Evolutionary conservation across 768 basidiomycete species (phyloP).

Genomic region (Rhizopogon roseolus): DNA sequence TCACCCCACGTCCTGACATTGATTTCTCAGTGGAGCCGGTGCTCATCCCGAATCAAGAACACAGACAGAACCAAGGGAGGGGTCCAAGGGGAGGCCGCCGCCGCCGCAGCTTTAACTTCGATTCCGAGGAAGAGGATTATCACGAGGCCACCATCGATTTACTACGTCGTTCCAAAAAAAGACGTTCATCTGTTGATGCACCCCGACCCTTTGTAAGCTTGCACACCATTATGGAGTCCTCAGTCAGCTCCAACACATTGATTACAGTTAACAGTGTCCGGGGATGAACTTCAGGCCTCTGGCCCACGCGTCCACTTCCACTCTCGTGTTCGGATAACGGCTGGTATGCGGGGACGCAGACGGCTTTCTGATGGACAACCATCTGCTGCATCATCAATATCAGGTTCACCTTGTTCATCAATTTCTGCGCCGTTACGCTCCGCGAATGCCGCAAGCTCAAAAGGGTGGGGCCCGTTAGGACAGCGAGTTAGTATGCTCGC

Average conservation of each 20-base stretch:
- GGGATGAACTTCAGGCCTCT: not conserved
- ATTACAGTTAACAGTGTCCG: not conserved
- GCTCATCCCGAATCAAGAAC: not conserved
- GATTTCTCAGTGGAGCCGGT: not conserved
- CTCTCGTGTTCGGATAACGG: conserved; percentile 74
- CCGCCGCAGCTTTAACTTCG: conserved; percentile 2
- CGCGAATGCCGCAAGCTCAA: conserved; percentile 41
- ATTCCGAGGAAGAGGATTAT: conserved; percentile 13
- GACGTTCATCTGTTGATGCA: not conserved
- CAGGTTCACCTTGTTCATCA: conserved; percentile 71
- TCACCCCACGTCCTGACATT: not conserved
- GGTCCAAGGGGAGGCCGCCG: not conserved
- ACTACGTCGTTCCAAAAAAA: not conserved
- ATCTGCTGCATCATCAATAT: conserved; percentile 36
- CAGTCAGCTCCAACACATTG: not conserved
- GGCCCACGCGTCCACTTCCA: conserved; percentile 54
- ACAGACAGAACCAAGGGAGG: not conserved
- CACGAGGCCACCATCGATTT: conserved; percentile 3
- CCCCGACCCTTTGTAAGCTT: not conserved
- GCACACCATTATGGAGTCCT: not conserved
- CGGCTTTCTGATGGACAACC: conserved; percentile 20
- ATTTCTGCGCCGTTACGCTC: conserved; percentile 77
- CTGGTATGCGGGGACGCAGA: conserved; percentile 52
- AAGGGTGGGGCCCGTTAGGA: conserved; percentile 60
- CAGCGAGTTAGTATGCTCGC: conserved; percentile 41